Evolutionary conservation across 768 basidiomycete species (phyloP).

Genomic region (Dacryopinax spathularia): DNA sequence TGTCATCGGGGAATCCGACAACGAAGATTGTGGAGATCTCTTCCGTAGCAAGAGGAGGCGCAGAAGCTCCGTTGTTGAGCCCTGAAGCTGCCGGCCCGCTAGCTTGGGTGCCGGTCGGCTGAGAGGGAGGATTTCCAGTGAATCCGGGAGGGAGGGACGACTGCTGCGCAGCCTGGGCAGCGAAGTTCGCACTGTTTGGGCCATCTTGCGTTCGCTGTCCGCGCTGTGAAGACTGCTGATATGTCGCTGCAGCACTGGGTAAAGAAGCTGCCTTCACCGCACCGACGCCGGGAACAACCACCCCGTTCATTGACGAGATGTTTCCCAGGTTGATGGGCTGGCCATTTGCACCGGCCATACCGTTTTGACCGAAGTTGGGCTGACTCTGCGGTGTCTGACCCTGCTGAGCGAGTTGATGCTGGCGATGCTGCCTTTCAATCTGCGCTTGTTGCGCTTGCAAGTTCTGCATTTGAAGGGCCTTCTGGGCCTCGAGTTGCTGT

Average conservation of each 20-base stretch:
- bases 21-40: conserved; percentile 97
- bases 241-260: not conserved
- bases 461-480: not conserved
- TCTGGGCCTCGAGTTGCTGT: not conserved
- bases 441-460: conserved; percentile 11
- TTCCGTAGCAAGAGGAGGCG: conserved; percentile 31
- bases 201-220: not conserved
- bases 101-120: not conserved
- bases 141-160: conserved; percentile 1
- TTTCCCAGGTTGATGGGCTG: conserved; percentile 4
- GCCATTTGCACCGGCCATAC: not conserved
- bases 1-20: conserved; percentile 97
- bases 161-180: not conserved
- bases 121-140: not conserved
- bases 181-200: not conserved
- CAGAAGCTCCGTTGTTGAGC: conserved; percentile 27
- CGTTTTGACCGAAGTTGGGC: not conserved
- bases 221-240: not conserved
- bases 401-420: conserved; percentile 12
- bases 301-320: not conserved
- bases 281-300: not conserved
- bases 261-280: conserved; percentile 4
- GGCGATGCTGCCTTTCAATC: conserved; percentile 2
- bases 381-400: conserved; percentile 14
- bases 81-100: conserved; percentile 42